Evolutionary conservation across 352 stramenopile species (phyloP).

Genomic region (Phytophthora agathidicida): DNA sequence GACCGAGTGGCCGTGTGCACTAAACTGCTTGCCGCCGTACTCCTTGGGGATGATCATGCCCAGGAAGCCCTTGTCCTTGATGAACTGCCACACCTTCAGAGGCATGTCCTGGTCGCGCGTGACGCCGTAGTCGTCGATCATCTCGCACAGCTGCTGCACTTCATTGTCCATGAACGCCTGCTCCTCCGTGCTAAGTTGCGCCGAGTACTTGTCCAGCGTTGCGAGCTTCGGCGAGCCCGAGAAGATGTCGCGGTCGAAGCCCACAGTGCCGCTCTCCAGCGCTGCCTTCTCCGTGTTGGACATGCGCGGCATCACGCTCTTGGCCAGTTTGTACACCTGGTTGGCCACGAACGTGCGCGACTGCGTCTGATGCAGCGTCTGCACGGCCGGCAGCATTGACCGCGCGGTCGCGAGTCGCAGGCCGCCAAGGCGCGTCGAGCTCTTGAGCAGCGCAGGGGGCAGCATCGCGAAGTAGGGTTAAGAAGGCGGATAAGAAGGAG

Average conservation of each 20-base stretch:
- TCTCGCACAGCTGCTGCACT: conserved; percentile 94
- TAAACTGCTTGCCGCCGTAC: conserved; percentile 93
- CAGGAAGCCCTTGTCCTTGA: conserved; percentile 96
- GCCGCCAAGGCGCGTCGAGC: conserved; percentile 26
- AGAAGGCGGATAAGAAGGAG: too few relatives aligned
- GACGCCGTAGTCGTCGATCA: conserved; percentile 97
- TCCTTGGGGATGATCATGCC: conserved; percentile 99
- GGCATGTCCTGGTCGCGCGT: conserved; percentile 92
- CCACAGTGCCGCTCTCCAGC: conserved; percentile 95
- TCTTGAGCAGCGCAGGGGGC: conserved; percentile 44
- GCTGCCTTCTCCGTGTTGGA: conserved; percentile 96
- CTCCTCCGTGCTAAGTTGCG: conserved; percentile 93
- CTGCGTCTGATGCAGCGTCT: conserved; percentile 69
- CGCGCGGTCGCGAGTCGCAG: conserved; percentile 30
- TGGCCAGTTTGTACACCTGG: conserved; percentile 93
- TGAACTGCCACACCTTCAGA: conserved; percentile 95
- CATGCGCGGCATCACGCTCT: conserved; percentile 96
- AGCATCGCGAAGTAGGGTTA: conserved; percentile 25
- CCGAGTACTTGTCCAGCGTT: conserved; percentile 94
- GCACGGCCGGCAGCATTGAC: conserved; percentile 51
- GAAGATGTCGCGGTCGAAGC: conserved; percentile 99
- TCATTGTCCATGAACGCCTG: conserved; percentile 96
- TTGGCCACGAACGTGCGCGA: conserved; percentile 85
- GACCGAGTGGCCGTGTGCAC: conserved; percentile 89
- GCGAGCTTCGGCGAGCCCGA: conserved; percentile 92